Evolutionary conservation across 2,329 filamentous ascomycete genomes (phyloP).

Genomic region (Ascocoryne sarcoides): DNA sequence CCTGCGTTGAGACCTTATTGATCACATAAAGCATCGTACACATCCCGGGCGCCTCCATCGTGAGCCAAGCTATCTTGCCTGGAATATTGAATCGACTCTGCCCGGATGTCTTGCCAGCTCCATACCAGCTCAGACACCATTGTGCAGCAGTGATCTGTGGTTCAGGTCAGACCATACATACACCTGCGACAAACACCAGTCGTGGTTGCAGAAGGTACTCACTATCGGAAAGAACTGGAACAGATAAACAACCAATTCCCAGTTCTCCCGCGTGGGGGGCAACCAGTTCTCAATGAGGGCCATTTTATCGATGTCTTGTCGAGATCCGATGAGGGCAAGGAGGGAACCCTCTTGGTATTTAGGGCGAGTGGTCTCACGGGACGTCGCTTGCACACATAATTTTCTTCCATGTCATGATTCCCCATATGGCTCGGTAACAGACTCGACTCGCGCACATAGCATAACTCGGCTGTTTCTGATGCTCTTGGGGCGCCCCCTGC

Average conservation of each 20-base stretch:
- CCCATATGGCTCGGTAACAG: no score
- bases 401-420: conserved; percentile 3
- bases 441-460: conserved; percentile 8
- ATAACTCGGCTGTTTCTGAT: no score
- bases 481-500: no score
- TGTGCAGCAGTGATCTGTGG: conserved; percentile 62
- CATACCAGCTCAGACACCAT: conserved; percentile 71
- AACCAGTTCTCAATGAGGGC: conserved; percentile 29
- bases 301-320: conserved; percentile 20
- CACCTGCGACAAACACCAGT: not conserved
- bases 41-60: conserved; percentile 79
- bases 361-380: conserved; percentile 1
- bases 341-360: conserved; percentile 9
- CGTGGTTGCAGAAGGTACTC: conserved; percentile 16
- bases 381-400: conserved; percentile 1
- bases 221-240: conserved; percentile 44
- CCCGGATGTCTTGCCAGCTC: conserved; percentile 85
- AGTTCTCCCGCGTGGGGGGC: conserved; percentile 51
- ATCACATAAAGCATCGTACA: conserved; percentile 73
- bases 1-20: conserved; percentile 51
- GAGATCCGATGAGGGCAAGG: not conserved
- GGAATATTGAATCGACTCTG: conserved; percentile 73
- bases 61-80: conserved; percentile 76
- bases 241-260: conserved; percentile 40
- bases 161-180: not conserved